Conservation (phyloP, 352 stramenopile genomes). For the Hyaloperonospora brassicae region DNA sequence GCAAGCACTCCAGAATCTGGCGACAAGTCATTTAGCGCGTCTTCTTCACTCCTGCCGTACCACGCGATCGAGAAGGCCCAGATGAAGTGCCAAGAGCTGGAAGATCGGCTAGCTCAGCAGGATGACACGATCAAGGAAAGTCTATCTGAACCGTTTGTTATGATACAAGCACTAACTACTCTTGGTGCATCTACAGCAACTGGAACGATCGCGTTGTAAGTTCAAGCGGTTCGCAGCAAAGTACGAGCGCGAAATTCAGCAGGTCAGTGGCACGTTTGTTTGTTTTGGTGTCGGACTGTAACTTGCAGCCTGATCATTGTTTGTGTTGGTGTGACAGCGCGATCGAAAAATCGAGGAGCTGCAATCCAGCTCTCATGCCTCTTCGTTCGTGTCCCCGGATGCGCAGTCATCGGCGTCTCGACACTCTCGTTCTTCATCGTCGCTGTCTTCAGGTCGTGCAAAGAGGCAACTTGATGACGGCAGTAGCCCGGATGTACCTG, state of each 20-base stretch:
- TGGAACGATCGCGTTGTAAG: conserved; percentile 78
- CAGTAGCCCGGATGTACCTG: not conserved
- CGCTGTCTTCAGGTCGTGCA: conserved; percentile 29
- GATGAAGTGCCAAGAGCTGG: conserved; percentile 66
- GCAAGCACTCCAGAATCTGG: conserved; percentile 24
- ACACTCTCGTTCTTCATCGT: conserved; percentile 33
- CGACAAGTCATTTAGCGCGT: conserved; percentile 28
- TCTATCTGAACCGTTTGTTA: conserved; percentile 2
- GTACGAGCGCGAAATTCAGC: conserved; percentile 78
- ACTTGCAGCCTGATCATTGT: conserved; percentile 2
- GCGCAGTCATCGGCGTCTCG: conserved; percentile 9
- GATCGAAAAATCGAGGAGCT: conserved; percentile 44
- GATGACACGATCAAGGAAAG: conserved; percentile 77
- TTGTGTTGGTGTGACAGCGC: conserved; percentile 16
- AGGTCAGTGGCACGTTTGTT: conserved; percentile 29
- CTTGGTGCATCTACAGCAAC: conserved; percentile 35
- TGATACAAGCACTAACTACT: not conserved
- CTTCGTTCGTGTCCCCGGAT: conserved; percentile 40
- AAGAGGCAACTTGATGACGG: conserved; percentile 7
- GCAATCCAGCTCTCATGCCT: conserved; percentile 36
- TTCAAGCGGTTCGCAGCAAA: conserved; percentile 82
- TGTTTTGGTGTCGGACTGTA: not conserved
- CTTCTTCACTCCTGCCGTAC: conserved; percentile 47
- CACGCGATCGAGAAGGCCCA: conserved; percentile 61
- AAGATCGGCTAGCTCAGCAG: conserved; percentile 62